A percentile compares a stretch with the other conserved stretches of the same genome.
These are phyloP conservation scores for Pichia thaimueangensis DNA, from an alignment of 805 yeast species.

Conservation along the genomic window DNA sequence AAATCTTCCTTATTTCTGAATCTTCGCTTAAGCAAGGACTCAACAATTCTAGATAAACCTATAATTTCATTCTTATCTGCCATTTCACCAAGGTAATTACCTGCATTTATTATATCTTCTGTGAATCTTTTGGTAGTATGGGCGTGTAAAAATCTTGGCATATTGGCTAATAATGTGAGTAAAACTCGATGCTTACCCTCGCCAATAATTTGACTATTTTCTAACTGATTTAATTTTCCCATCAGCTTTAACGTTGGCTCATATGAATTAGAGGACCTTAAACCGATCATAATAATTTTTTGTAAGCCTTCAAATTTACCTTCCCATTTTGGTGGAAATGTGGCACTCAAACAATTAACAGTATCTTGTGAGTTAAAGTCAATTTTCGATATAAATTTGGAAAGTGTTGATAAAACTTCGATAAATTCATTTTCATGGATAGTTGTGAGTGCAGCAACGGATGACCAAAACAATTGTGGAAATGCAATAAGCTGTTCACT, in stretches of 20 bases:
- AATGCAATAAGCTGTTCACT: slow-evolving; percentile 73
- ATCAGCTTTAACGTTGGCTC: slow-evolving; percentile 70
- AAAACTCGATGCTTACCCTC: slow-evolving; percentile 62
- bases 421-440: slow-evolving; percentile 90
- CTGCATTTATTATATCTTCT: slow-evolving; percentile 45
- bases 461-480: slow-evolving; percentile 94
- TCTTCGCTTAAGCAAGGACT: slow-evolving; percentile 67
- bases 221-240: slow-evolving; percentile 60
- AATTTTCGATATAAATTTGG: slow-evolving; percentile 79
- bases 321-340: slow-evolving; percentile 95
- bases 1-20: slow-evolving; percentile 92
- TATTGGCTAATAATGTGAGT: slow-evolving; percentile 65
- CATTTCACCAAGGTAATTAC: slow-evolving; percentile 53
- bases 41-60: slow-evolving; percentile 59
- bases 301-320: slow-evolving; percentile 89
- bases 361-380: slow-evolving; percentile 82
- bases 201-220: slow-evolving; percentile 73
- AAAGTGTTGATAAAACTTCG: slow-evolving; percentile 75
- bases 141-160: slow-evolving; percentile 83
- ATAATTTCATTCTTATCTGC: slow-evolving; percentile 51
- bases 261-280: slow-evolving; percentile 74
- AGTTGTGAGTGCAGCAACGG: slow-evolving; percentile 85
- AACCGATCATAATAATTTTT: slow-evolving; percentile 69
- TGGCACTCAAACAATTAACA: slow-evolving; percentile 71
- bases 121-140: slow-evolving; percentile 50